Evolutionary conservation across 1,139 yeast genomes (phyloP).

Genomic region (Entelexis sorbosivorans): DNA sequence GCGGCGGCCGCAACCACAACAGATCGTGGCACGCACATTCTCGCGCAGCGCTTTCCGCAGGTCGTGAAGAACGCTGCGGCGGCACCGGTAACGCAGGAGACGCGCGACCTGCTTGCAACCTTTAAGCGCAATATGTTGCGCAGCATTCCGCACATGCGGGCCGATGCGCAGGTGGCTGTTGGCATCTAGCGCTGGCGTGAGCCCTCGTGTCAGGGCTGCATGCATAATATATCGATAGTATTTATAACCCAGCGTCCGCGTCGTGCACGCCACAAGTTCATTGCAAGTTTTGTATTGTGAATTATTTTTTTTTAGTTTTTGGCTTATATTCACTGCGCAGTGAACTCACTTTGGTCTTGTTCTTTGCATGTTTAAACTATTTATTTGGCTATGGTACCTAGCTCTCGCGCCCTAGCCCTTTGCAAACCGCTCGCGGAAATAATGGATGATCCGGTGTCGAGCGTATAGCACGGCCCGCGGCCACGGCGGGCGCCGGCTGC

Average conservation of each 20-base stretch:
- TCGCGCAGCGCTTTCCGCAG: slow-evolving; percentile 13
- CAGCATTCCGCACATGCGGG: slow-evolving; percentile 9
- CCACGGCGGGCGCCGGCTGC: slow-evolving; percentile 15
- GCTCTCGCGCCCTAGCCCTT: background rate
- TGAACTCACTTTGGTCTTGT: no score
- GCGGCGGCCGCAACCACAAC: slow-evolving; percentile 20
- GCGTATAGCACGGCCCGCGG: slow-evolving; percentile 6
- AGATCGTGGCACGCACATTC: slow-evolving; percentile 14
- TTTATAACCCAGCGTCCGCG: no score
- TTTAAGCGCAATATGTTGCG: slow-evolving; percentile 14
- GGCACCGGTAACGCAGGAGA: slow-evolving; percentile 11
- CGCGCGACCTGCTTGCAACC: slow-evolving; percentile 5
- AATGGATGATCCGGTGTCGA: slow-evolving; percentile 9
- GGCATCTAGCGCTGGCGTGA: background rate
- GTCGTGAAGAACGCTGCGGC: slow-evolving; percentile 10
- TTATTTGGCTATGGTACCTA: background rate
- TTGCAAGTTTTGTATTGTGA: no score
- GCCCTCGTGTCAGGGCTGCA: no score
- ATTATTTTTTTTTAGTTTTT: no score
- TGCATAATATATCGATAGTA: no score
- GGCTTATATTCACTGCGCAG: no score
- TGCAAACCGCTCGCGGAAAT: background rate
- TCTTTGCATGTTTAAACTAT: no score
- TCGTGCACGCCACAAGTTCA: no score
- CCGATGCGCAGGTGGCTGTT: slow-evolving; percentile 1